Percentiles rank a stretch among this genome's conserved stretches.
Conservation (phyloP, 2,329 filamentous ascomycete species). For the Didymella sp. region DNA sequence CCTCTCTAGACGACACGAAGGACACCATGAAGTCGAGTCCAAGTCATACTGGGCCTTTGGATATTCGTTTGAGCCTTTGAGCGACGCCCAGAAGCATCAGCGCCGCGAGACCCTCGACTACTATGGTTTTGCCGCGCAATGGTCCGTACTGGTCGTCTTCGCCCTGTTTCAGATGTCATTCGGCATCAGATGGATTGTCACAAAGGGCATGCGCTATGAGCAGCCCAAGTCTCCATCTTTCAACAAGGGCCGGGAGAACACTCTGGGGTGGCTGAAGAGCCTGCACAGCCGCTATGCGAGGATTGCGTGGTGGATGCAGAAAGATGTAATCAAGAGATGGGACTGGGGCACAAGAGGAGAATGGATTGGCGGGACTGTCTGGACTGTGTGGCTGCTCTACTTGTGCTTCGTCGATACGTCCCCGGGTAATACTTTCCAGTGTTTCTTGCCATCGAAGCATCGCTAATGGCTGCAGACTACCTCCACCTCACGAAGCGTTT, state of each 20-base stretch:
- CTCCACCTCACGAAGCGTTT: conserved; percentile 69
- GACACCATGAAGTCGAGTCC: conserved; percentile 34
- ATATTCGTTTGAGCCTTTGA: conserved; percentile 62
- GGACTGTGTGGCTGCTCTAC: conserved; percentile 61
- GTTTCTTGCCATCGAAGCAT: background rate
- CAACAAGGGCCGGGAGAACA: conserved; percentile 41
- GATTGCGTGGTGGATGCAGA: conserved; percentile 55
- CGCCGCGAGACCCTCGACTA: conserved; percentile 62
- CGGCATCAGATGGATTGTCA: conserved; percentile 43
- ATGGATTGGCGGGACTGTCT: conserved; percentile 56
- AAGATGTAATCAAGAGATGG: conserved; percentile 53
- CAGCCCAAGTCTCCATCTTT: conserved; percentile 53
- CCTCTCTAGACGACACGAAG: conserved; percentile 30
- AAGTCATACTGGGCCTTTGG: conserved; percentile 47
- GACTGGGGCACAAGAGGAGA: conserved; percentile 61
- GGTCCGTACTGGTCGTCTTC: conserved; percentile 59
- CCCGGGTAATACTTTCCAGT: conserved; percentile 5
- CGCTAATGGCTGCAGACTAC: conserved; percentile 57
- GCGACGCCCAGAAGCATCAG: conserved; percentile 57
- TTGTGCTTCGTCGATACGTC: conserved; percentile 60
- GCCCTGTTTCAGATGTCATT: conserved; percentile 52
- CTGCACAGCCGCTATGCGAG: conserved; percentile 35
- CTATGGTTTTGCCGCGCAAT: conserved; percentile 63
- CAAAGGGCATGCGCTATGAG: conserved; percentile 39
- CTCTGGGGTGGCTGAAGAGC: conserved; percentile 33